A percentile compares a stretch with the other conserved stretches of the same genome.
Conservation (phyloP, 2,329 filamentous ascomycete genomes). For the Parascedosporium putredinis region DNA sequence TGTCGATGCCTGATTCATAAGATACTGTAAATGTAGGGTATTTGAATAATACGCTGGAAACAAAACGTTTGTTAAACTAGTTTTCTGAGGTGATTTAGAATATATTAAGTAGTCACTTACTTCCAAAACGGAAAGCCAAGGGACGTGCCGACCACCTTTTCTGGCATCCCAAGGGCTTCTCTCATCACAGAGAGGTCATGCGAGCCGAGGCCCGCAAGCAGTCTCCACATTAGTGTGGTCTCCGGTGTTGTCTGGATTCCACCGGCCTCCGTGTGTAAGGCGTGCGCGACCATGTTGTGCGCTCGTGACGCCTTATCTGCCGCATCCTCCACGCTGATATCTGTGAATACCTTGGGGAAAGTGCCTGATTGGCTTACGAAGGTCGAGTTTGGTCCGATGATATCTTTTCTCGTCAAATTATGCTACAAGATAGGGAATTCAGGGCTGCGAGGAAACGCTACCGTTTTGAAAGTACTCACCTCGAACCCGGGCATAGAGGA, state of each 20-base stretch:
- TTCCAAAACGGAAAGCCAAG: background rate
- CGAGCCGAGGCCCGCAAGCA: background rate
- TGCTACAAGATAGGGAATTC: background rate
- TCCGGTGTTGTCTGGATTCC: background rate
- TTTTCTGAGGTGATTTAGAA: background rate
- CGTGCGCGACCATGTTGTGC: slow-evolving; percentile 5
- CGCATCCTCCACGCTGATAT: slow-evolving; percentile 21
- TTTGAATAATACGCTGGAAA: slow-evolving; percentile 24
- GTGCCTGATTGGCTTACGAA: slow-evolving; percentile 34
- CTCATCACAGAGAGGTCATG: slow-evolving; percentile 1
- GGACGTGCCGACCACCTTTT: slow-evolving; percentile 31
- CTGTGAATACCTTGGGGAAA: slow-evolving; percentile 27
- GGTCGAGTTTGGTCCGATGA: slow-evolving; percentile 33
- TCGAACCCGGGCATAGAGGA: slow-evolving; percentile 37
- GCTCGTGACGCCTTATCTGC: background rate
- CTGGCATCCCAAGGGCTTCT: slow-evolving; percentile 33
- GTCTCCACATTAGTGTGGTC: background rate
- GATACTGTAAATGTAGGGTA: slow-evolving; percentile 33
- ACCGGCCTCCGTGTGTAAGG: slow-evolving; percentile 7
- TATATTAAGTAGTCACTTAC: too few species aligned
- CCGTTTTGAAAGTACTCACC: background rate
- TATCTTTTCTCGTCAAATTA: background rate
- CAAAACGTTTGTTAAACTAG: slow-evolving; percentile 10
- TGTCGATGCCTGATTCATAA: slow-evolving; percentile 44
- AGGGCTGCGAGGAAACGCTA: too few species aligned